Evolutionary conservation across 208 protist genomes (phyloP).

Genomic region (Crithidia bombi): DNA sequence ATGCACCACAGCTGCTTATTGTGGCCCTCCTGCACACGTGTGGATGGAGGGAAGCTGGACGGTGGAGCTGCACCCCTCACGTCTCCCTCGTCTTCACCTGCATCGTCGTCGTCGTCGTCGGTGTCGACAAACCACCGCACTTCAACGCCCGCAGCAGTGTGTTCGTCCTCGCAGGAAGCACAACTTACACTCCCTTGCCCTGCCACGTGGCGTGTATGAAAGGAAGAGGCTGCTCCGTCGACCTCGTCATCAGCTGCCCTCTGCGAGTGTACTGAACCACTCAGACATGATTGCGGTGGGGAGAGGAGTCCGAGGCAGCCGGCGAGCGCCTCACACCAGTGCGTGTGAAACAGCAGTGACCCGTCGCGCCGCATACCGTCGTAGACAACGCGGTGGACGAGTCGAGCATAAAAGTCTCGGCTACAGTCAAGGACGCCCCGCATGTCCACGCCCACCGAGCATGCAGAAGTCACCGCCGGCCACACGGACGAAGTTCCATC

Average conservation of each 20-base stretch:
- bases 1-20: too few relatives aligned
- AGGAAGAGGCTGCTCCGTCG: background rate
- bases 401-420: background rate
- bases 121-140: constrained; percentile 27
- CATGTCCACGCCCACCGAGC: too few relatives aligned
- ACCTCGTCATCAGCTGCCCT: background rate
- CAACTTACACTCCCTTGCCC: background rate
- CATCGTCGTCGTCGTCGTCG: constrained; percentile 21
- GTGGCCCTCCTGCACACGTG: too few relatives aligned
- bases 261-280: too few relatives aligned
- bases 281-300: background rate
- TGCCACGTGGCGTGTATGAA: background rate
- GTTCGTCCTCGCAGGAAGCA: background rate
- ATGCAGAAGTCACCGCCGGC: too few relatives aligned
- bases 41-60: too few relatives aligned
- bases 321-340: constrained; percentile 35
- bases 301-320: background rate
- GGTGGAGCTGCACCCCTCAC: too few relatives aligned
- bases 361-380: constrained; percentile 37
- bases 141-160: constrained; percentile 1
- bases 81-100: too few relatives aligned
- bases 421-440: background rate
- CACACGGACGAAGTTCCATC: too few relatives aligned
- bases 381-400: constrained; percentile 6
- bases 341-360: constrained; percentile 42